Evolutionary conservation across 2,329 filamentous ascomycete species (phyloP).

Genomic region (Penicillium sp.): DNA sequence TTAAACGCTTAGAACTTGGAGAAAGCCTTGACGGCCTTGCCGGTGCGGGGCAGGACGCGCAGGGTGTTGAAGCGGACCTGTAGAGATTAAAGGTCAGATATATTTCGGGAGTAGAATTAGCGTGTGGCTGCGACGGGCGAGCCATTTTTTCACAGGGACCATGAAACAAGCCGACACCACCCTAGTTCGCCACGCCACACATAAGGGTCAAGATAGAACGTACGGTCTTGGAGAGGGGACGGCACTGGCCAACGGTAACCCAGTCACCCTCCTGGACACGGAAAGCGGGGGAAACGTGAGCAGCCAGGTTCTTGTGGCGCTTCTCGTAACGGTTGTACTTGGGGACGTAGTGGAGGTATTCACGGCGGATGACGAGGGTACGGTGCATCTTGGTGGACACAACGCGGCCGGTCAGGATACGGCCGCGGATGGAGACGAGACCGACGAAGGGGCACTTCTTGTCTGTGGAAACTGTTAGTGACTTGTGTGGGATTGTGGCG

Average conservation of each 20-base stretch:
- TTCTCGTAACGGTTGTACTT: constrained; percentile 99
- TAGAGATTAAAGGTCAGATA: constrained; percentile 20
- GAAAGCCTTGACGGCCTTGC: constrained; percentile 97
- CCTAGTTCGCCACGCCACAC: not conserved
- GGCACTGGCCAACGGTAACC: constrained; percentile 99
- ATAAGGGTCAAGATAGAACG: constrained; percentile 44
- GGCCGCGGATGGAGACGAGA: constrained; percentile 98
- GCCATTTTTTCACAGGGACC: not conserved
- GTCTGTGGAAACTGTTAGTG: constrained; percentile 59
- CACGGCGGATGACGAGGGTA: constrained; percentile 97
- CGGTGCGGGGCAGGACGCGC: constrained; percentile 93
- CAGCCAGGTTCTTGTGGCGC: constrained; percentile 99
- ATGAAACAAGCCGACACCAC: not conserved
- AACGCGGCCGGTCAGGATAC: constrained; percentile 99
- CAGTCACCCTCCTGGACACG: constrained; percentile 99
- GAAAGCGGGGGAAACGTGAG: constrained; percentile 98
- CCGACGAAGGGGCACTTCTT: constrained; percentile 99
- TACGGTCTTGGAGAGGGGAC: constrained; percentile 99
- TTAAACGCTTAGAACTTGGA: constrained; percentile 81
- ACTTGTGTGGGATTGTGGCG: constrained; percentile 1
- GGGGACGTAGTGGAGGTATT: constrained; percentile 99
- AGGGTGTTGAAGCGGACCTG: constrained; percentile 99
- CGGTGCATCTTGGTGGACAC: constrained; percentile 99
- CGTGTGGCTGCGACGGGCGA: not conserved
- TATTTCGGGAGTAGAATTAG: not conserved